Conservation (phyloP, 2,329 filamentous ascomycete species). For the Zymoseptoria brevis region DNA sequence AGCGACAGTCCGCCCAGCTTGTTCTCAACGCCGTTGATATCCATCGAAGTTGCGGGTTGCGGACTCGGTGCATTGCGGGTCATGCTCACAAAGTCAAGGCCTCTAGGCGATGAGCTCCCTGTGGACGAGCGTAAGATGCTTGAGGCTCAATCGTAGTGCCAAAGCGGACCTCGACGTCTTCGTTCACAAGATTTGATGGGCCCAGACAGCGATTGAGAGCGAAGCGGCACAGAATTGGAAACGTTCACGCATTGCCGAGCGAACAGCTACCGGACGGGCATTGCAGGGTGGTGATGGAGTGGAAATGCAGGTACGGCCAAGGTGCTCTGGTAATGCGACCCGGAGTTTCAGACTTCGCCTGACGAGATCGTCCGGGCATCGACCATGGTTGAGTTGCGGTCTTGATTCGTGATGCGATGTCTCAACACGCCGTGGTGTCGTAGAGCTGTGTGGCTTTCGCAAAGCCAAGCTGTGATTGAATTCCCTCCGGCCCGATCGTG, state of each 20-base stretch:
- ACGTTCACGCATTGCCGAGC: background rate
- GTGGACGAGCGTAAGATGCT: background rate
- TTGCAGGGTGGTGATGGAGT: background rate
- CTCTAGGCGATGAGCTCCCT: background rate
- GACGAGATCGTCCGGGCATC: background rate
- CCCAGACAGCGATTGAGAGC: background rate
- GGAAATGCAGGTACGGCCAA: background rate
- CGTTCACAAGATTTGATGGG: background rate
- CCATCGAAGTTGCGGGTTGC: slow-evolving; percentile 7
- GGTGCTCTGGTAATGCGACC: background rate
- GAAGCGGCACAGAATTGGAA: background rate
- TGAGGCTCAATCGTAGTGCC: background rate
- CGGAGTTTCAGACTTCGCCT: background rate
- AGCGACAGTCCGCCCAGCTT: slow-evolving; percentile 10
- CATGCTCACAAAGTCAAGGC: slow-evolving; percentile 5
- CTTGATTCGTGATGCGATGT: background rate
- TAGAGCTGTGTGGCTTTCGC: background rate
- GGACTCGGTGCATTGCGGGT: slow-evolving; percentile 11
- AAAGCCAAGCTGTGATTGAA: background rate
- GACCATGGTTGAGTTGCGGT: background rate
- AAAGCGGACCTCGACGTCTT: background rate
- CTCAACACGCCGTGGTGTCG: background rate
- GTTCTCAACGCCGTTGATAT: slow-evolving; percentile 14
- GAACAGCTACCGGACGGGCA: background rate
- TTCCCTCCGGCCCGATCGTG: background rate